Evolutionary conservation across 352 stramenopile species (phyloP), one percentile per base, ranked within the genome.

Genomic region (Globisporangium yorkense): DNA sequence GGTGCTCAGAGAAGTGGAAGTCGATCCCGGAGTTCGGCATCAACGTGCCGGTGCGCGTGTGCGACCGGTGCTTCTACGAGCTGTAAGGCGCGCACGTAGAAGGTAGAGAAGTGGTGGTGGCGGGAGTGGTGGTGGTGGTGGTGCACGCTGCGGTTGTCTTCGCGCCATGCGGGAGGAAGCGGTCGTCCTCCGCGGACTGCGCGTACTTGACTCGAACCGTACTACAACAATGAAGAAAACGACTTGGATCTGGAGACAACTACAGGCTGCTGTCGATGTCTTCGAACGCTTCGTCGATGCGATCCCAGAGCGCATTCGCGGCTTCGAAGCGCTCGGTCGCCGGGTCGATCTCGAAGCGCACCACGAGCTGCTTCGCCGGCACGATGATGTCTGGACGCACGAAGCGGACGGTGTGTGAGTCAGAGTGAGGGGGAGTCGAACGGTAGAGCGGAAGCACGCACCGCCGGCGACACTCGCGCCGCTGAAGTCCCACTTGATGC

Each of bases 11-110:
- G 33, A 95, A 95, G 55, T 77, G 71, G 61, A 90, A 88, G 59
- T 89, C 85, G 5, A 89, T 95, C 43, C 83, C 85, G 0, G 75
- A 92, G 57, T 95, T 87, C 53, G 85, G 85, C 31, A 89, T 95
- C 66, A 91, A 95, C 53, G 74, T 87, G 33, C 82, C 85, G 21
- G 83, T 93, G 59, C 83, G 85, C 24, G 83, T 95, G 12, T 95
- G 85, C 57, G 85, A 95, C 67, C 78, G 80, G 20, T 95, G 85
- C 83, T 89, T 84, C 58, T 95, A 92, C 61, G 78, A 94, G 53
- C 57, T 84, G 44, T 88, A 76, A 50, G 51, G 18, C 8, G 20
- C 37, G 12, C 37, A 9, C 37, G 24, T 43, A 5, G 37, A 9
- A 37, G 8, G 33, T 37, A 37, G 33, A 37, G 35, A 40, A 15